These are phyloP conservation scores for Asterionellopsis glacialis DNA, from an alignment of 108 stramenopile species.

Conservation along the genomic window DNA sequence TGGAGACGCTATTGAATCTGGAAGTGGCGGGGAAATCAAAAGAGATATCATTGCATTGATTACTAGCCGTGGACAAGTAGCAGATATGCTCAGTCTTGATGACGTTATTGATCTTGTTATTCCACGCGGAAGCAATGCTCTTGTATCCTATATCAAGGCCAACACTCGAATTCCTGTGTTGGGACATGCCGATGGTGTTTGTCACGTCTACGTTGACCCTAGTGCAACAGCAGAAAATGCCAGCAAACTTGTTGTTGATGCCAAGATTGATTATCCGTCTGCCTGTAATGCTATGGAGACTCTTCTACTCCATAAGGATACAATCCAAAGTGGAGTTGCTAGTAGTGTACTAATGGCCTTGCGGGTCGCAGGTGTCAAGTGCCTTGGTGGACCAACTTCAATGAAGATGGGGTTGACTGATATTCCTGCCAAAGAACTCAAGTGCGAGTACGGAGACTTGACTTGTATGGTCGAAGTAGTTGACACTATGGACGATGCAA, in stretches of 20 bases:
- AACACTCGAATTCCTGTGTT: constrained; percentile 95
- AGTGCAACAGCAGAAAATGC: constrained; percentile 72
- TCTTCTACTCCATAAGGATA: constrained; percentile 86
- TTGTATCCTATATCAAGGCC: constrained; percentile 88
- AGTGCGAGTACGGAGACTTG: constrained; percentile 92
- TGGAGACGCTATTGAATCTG: constrained; percentile 84
- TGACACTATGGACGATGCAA: constrained; percentile 78
- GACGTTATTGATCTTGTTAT: constrained; percentile 97
- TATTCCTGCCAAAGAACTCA: constrained; percentile 56
- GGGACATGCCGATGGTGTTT: constrained; percentile 99
- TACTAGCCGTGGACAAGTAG: constrained; percentile 84
- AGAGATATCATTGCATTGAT: constrained; percentile 90
- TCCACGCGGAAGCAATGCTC: constrained; percentile 90
- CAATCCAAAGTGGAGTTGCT: constrained; percentile 67
- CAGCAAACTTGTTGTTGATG: constrained; percentile 74
- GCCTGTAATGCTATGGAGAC: constrained; percentile 99
- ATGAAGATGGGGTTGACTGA: constrained; percentile 75
- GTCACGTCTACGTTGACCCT: constrained; percentile 93
- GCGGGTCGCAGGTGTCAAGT: constrained; percentile 80
- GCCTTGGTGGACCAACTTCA: constrained; percentile 83
- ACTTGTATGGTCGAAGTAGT: constrained; percentile 95
- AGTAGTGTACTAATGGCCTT: constrained; percentile 64
- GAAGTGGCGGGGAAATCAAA: constrained; percentile 77
- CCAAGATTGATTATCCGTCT: constrained; percentile 97
- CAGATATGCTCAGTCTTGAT: constrained; percentile 82